Percentiles rank a stretch among this genome's conserved stretches.
Conservation (phyloP, 495 filamentous ascomycete species). For the Chaetomium fimeti region DNA sequence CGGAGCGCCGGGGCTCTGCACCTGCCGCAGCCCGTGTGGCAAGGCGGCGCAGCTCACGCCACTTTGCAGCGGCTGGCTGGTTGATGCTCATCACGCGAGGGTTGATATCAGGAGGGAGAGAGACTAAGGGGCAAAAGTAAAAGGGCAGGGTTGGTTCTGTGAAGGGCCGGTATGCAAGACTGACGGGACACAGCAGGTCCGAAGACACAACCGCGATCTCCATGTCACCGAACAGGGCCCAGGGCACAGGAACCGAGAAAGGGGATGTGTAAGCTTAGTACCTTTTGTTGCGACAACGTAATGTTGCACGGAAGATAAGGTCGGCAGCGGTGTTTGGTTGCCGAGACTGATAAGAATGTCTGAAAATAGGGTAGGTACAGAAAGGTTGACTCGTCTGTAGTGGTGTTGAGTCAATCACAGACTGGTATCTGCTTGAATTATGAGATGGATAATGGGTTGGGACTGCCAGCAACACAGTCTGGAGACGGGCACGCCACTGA, state of each 20-base stretch:
- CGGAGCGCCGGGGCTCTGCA: background rate
- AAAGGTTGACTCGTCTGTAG: background rate
- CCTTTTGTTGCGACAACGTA: conserved; percentile 20
- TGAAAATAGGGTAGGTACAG: conserved; percentile 26
- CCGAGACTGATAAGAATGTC: conserved; percentile 27
- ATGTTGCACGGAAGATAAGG: conserved; percentile 35
- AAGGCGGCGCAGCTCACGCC: background rate
- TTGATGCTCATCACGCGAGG: conserved; percentile 1
- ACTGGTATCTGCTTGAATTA: conserved; percentile 18
- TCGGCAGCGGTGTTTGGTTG: conserved; percentile 29
- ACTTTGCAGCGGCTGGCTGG: background rate
- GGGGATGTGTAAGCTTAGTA: conserved; percentile 15
- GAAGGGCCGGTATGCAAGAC: background rate
- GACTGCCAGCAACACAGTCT: background rate
- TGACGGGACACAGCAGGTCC: conserved; percentile 13
- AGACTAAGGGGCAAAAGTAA: background rate
- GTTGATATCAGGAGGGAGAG: conserved; percentile 14
- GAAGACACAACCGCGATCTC: background rate
- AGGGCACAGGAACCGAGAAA: conserved; percentile 4
- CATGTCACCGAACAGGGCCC: conserved; percentile 17
- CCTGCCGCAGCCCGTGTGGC: background rate
- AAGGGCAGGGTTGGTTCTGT: background rate
- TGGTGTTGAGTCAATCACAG: conserved; percentile 15
- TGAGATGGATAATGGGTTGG: background rate
- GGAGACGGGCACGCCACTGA: conserved; percentile 12